Evolutionary conservation across 768 basidiomycete species (phyloP).

Genomic region (Daedaleopsis nitida): DNA sequence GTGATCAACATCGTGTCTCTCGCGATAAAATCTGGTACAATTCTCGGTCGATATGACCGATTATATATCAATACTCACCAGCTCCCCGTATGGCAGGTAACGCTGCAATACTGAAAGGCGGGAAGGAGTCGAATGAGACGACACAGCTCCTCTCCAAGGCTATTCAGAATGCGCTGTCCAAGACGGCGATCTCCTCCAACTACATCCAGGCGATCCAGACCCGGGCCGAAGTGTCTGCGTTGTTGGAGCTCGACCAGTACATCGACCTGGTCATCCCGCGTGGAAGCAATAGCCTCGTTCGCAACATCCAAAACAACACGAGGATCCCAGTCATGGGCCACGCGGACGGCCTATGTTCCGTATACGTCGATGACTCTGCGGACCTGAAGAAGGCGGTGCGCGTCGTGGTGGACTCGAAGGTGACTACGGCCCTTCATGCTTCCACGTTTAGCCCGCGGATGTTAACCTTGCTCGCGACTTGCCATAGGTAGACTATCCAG

Average conservation of each 20-base stretch:
- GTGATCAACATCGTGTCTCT: constrained; percentile 96
- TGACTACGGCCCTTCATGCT: constrained; percentile 29
- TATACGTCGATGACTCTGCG: constrained; percentile 86
- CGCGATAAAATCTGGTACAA: constrained; percentile 91
- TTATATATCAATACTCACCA: neutral
- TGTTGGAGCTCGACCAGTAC: constrained; percentile 85
- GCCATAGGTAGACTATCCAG: constrained; percentile 84
- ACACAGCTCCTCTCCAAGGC: constrained; percentile 73
- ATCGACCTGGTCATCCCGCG: constrained; percentile 97
- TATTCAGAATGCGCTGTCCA: constrained; percentile 75
- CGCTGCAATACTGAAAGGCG: constrained; percentile 95
- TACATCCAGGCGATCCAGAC: constrained; percentile 94
- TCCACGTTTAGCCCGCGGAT: too few species aligned
- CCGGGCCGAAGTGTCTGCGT: constrained; percentile 83
- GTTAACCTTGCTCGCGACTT: neutral
- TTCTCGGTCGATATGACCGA: constrained; percentile 18
- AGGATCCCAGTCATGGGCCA: constrained; percentile 99
- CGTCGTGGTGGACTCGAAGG: constrained; percentile 90
- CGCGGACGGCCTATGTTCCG: constrained; percentile 91
- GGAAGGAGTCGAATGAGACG: constrained; percentile 90
- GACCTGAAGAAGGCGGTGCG: constrained; percentile 77
- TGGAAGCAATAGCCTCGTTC: constrained; percentile 90
- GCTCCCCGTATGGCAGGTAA: constrained; percentile 60
- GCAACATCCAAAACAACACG: constrained; percentile 85
- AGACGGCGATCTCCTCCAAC: constrained; percentile 70